Evolutionary conservation across 805 yeast genomes (phyloP).

Genomic region (Wickerhamomyces hampshirensis): DNA sequence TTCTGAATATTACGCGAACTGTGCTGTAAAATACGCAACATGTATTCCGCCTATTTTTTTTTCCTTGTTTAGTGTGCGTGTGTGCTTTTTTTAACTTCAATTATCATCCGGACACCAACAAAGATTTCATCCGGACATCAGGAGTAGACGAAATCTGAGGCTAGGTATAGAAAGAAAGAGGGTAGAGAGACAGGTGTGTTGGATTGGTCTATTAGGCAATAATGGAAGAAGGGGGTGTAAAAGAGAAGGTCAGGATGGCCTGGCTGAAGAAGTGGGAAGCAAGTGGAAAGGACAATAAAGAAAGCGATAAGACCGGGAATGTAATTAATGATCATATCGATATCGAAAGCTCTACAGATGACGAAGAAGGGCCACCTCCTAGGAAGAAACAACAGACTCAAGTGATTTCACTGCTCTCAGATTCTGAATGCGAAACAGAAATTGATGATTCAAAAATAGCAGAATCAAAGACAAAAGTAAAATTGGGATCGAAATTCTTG

Average conservation of each 20-base stretch:
- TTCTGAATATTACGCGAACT: too few species aligned
- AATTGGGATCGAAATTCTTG: not conserved
- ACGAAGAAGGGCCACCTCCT: not conserved
- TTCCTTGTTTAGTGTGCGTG: too few species aligned
- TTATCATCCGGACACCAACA: too few species aligned
- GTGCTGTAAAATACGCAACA: too few species aligned
- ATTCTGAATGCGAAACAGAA: slow-evolving; percentile 1
- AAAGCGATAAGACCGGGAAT: not conserved
- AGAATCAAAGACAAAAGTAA: not conserved
- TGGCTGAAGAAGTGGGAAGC: slow-evolving; percentile 12
- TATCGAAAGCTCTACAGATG: not conserved
- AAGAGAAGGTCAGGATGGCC: slow-evolving; percentile 13
- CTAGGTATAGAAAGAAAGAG: too few species aligned
- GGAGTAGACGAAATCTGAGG: too few species aligned
- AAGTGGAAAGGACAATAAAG: not conserved
- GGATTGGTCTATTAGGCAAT: too few species aligned
- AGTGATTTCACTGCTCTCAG: not conserved
- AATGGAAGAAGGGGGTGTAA: slow-evolving; percentile 8
- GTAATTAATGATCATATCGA: slow-evolving; percentile 4
- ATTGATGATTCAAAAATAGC: not conserved
- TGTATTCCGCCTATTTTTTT: too few species aligned
- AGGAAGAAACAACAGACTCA: not conserved
- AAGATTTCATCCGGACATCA: too few species aligned
- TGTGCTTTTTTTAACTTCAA: too few species aligned
- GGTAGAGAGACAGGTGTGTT: too few species aligned